Evolutionary conservation across 2,329 filamentous ascomycete species (phyloP), one percentile per base, ranked within the genome.

Genomic region (Aspergillus thermomutatus): DNA sequence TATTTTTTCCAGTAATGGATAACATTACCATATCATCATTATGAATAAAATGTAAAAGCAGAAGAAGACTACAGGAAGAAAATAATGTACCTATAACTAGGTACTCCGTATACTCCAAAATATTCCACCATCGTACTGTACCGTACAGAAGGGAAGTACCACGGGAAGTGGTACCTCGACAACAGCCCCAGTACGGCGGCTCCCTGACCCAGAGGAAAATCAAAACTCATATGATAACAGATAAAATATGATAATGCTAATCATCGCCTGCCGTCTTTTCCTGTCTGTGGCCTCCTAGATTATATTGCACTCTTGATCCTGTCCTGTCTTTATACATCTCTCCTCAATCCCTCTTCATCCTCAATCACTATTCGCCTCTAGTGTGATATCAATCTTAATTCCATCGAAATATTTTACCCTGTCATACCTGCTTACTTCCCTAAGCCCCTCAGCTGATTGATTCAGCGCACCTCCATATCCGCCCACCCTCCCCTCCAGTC

Each of bases 381-480:
- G 31, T 6, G 31, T 14, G 14, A 17, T 37, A 37, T 37, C 31
- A 37, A 17, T 37, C 31, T 17, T 34, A 17, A 11, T 6, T 34
- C 5, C 14, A 3, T 37, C 31, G 31, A 37, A 37, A 37, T 37
- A 6, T 14, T 37, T 34, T 34, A 58, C 50, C 54, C 50, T 53
- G 55, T 51, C 56, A 60, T 61, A 60, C 34, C 59, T 53, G 54
- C 56, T 57, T 45, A 52, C 52, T 43, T 52, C 43, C 54, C 43
- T 53, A 54, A 60, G 50, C 58, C 62, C 56, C 57, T 65, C 64
- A 66, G 64, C 64, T 66, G 64, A 66, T 65, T 64, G 62, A 63
- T 63, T 56, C 60, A 61, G 58, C 61, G 60, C 60, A 59, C 60
- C 63, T 64, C 59, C 34, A 26, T 52, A 46, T 46, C 51, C 51